Conservation (phyloP, 2,329 filamentous ascomycete genomes). For the Diaporthe amygdali region DNA sequence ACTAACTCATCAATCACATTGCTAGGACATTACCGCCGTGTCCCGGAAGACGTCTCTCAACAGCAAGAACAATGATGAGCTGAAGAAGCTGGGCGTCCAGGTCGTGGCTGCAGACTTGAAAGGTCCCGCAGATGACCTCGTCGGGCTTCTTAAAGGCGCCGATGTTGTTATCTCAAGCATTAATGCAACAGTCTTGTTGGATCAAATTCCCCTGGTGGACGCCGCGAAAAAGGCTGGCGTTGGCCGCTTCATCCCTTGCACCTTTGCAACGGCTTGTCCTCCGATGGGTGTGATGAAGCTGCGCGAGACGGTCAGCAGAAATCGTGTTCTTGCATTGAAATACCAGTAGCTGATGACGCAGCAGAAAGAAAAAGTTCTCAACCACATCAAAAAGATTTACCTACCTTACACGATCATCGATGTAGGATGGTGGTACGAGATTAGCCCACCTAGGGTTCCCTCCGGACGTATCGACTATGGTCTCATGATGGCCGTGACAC, state of each 20-base stretch:
- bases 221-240: slow-evolving; percentile 56
- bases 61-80: slow-evolving; percentile 46
- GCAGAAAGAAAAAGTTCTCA: slow-evolving; percentile 57
- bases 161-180: slow-evolving; percentile 53
- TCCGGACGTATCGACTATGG: slow-evolving; percentile 47
- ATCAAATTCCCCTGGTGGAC: slow-evolving; percentile 51
- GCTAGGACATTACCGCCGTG: slow-evolving; percentile 53
- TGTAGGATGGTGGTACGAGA: slow-evolving; percentile 64
- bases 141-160: slow-evolving; percentile 44
- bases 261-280: slow-evolving; percentile 21
- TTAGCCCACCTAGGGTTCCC: slow-evolving; percentile 36
- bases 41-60: slow-evolving; percentile 50
- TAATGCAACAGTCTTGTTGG: slow-evolving; percentile 37
- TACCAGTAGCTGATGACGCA: not conserved
- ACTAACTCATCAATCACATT: not conserved
- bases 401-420: slow-evolving; percentile 63
- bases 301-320: slow-evolving; percentile 16
- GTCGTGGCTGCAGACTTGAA: slow-evolving; percentile 49
- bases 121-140: slow-evolving; percentile 45
- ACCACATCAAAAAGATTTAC: slow-evolving; percentile 50
- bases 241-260: slow-evolving; percentile 49
- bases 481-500: slow-evolving; percentile 38
- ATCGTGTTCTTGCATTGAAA: too few species aligned
- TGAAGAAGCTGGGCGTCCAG: slow-evolving; percentile 48
- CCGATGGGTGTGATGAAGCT: slow-evolving; percentile 23